Base-by-base conservation (phyloP, 179 eudicot species). In the Beta macrorhiza region DNA sequence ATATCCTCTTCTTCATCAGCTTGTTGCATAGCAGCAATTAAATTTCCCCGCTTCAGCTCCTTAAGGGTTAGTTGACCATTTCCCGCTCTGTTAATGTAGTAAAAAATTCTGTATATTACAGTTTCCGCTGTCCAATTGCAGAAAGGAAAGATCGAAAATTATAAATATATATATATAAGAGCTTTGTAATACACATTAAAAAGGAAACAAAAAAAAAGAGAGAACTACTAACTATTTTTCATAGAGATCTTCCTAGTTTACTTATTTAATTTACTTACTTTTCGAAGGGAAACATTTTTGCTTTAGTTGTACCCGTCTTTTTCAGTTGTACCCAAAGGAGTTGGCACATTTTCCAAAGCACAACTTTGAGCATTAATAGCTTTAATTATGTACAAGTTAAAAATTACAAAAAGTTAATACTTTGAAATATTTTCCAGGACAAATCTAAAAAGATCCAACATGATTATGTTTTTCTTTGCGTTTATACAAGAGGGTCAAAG, bases 1-100 rank as follows among this genome's bases (percentile, higher is more conserved):
- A 97, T 97, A 84, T 97, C 99, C 85, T 97, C 99, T 88, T 94
- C 99, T 81, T 97, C 99, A 80, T 97, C 99, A 51, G 97, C 97
- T 90, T 91, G 98, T 82, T 88, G 97, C 97, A 97, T 92, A 80
- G 98, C 97, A 86, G 91, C 89, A 84, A 97, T 80, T 79, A 94
- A 82, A 85, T 97, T 88, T 80, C 98, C 95, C 78, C 95, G 95
- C 81, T 89, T 97, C 89, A 94, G 93, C 92, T 94, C 99, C 90
- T 89, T 90, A 76, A 97, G 95, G 64, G 98, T 92, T 82, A 94
- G 89, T 74, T 87, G 93, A 79, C 95, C 94, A 81, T 96, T 93
- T 78, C 97, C 97, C 57, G 90, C 87, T 92, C 99, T 90, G 87
- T 96, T 96, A 85, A 96, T 87, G 86, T 94, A 92, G 91, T 90